Evolutionary conservation across 2,329 filamentous ascomycete species (phyloP).

Genomic region (Pyrenochaeta sp.): DNA sequence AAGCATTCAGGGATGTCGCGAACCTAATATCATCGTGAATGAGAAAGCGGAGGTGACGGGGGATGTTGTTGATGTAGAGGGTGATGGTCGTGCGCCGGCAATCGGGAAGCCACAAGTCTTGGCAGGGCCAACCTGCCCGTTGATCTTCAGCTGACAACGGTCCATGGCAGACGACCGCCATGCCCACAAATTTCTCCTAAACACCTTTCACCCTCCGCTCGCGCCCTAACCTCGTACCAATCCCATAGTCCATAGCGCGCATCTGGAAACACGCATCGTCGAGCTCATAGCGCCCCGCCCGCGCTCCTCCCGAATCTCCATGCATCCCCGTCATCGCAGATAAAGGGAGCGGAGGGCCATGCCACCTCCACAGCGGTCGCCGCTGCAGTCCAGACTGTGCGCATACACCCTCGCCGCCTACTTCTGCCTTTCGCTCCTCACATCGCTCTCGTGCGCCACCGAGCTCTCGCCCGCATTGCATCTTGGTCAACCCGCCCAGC

Average conservation of each 20-base stretch:
- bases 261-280: constrained; percentile 4
- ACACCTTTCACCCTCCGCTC: background rate
- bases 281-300: constrained; percentile 20
- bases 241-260: too few species aligned
- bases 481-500: constrained; percentile 18
- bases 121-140: background rate
- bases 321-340: constrained; percentile 24
- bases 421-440: constrained; percentile 66
- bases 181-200: background rate
- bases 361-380: constrained; percentile 64
- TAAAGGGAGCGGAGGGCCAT: constrained; percentile 41
- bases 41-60: too few species aligned
- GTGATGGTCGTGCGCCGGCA: too few species aligned
- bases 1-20: too few species aligned
- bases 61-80: too few species aligned
- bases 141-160: constrained; percentile 1
- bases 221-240: too few species aligned
- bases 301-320: constrained; percentile 22
- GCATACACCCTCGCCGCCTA: constrained; percentile 70
- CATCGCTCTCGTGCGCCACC: constrained; percentile 67
- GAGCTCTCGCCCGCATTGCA: constrained; percentile 53
- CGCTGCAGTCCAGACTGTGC: constrained; percentile 74
- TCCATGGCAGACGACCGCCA: background rate
- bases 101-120: constrained; percentile 2
- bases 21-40: too few species aligned